Conservation (phyloP, 2,329 filamentous ascomycete genomes). For the Dactylonectria estremocensis region DNA sequence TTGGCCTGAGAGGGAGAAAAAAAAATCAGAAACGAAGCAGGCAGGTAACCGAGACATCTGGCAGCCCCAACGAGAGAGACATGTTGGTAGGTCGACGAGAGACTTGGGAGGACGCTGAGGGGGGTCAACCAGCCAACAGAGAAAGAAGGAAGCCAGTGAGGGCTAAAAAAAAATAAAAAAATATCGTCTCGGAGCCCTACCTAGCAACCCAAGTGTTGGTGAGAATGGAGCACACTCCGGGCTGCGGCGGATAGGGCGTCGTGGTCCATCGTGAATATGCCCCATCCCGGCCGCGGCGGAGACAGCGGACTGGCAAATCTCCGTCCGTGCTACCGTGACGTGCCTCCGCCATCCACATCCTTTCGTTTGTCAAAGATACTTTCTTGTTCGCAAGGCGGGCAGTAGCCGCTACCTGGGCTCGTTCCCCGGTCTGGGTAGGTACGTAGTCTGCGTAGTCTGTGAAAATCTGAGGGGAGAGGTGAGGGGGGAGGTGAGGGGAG, state of each 20-base stretch:
- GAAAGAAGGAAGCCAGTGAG: not conserved
- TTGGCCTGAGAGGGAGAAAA: not conserved
- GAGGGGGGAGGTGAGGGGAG: constrained; percentile 8
- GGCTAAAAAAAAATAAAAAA: not conserved
- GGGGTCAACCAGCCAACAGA: not conserved
- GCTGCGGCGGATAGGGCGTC: not conserved
- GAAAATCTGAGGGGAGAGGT: constrained; percentile 15
- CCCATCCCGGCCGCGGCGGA: not conserved
- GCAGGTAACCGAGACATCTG: no score
- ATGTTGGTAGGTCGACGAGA: not conserved
- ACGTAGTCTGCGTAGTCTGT: constrained; percentile 23
- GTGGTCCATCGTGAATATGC: not conserved
- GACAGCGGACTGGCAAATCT: constrained; percentile 36
- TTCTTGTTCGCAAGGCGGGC: constrained; percentile 18
- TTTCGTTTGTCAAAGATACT: constrained; percentile 27
- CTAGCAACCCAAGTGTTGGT: not conserved
- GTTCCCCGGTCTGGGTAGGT: constrained; percentile 23
- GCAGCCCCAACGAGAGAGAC: not conserved
- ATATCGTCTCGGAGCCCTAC: not conserved
- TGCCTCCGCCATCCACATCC: constrained; percentile 22
- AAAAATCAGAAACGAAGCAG: not conserved
- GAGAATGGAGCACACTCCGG: constrained; percentile 6
- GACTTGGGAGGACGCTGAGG: not conserved
- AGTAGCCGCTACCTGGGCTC: constrained; percentile 24
- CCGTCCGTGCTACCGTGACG: constrained; percentile 26